These are phyloP conservation scores for Cytospora leucostoma DNA, from an alignment of 2,329 filamentous ascomycete genomes.

Conservation along the genomic window DNA sequence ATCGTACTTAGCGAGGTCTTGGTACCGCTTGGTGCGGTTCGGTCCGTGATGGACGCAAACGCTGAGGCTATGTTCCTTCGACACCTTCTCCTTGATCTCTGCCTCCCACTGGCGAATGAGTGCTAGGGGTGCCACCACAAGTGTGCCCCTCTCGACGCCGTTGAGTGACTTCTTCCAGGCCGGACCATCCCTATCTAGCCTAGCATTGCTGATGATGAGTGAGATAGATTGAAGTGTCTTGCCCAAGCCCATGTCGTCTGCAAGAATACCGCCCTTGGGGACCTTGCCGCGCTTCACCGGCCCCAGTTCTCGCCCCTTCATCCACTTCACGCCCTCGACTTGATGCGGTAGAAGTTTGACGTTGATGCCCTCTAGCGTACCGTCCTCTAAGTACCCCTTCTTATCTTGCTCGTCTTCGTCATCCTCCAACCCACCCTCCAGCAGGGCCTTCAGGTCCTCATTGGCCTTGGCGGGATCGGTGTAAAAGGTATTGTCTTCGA, in stretches of 20 bases:
- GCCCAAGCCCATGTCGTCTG: conserved; percentile 95
- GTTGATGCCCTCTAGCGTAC: conserved; percentile 72
- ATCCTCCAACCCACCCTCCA: conserved; percentile 79
- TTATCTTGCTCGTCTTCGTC: conserved; percentile 60
- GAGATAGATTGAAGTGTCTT: conserved; percentile 96
- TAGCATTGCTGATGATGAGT: conserved; percentile 80
- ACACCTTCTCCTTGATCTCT: conserved; percentile 84
- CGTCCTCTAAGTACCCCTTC: conserved; percentile 47
- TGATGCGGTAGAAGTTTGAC: conserved; percentile 92
- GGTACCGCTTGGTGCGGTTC: conserved; percentile 74
- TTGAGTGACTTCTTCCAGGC: conserved; percentile 69
- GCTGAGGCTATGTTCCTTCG: conserved; percentile 67
- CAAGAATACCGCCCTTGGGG: conserved; percentile 90
- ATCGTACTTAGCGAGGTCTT: conserved; percentile 81
- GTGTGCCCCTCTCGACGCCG: conserved; percentile 72
- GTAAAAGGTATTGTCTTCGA: conserved; percentile 57
- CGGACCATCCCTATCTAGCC: conserved; percentile 60
- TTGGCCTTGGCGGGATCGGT: conserved; percentile 72
- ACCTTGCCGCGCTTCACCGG: conserved; percentile 77
- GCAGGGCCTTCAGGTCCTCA: conserved; percentile 76
- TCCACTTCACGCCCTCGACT: conserved; percentile 91
- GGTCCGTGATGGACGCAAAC: conserved; percentile 92
- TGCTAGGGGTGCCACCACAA: conserved; percentile 90
- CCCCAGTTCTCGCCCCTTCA: conserved; percentile 88
- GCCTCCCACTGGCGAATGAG: conserved; percentile 97